Percentiles rank a stretch among this genome's conserved stretches.
Conservation (phyloP, 148 eudicot genomes). For the Cornus controversa region DNA sequence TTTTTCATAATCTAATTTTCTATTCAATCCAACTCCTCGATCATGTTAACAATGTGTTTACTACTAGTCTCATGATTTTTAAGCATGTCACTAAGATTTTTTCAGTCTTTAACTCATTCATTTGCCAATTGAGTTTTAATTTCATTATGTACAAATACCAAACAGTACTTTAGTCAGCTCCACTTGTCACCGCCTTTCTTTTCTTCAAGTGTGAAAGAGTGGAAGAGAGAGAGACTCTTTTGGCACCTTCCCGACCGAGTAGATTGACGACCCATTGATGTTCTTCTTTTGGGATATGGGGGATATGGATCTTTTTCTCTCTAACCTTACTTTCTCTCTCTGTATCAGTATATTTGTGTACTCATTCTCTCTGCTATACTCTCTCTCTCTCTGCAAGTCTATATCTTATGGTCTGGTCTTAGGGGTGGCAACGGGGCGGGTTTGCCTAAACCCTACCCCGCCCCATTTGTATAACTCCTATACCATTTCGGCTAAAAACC, state of each 20-base stretch:
- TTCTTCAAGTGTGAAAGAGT: neutral
- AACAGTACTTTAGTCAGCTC: neutral
- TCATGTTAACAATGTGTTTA: too few relatives aligned
- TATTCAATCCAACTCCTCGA: too few relatives aligned
- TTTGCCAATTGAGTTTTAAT: too few relatives aligned
- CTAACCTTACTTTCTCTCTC: neutral
- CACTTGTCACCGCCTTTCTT: constrained; percentile 9
- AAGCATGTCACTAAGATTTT: too few relatives aligned
- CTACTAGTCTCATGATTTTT: too few relatives aligned
- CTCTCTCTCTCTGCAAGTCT: neutral
- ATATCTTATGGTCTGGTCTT: neutral
- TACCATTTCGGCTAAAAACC: too few relatives aligned
- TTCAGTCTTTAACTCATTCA: too few relatives aligned
- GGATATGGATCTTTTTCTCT: neutral
- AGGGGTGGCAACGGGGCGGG: too few relatives aligned
- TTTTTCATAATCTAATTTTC: too few relatives aligned
- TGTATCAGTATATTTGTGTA: neutral
- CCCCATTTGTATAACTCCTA: too few relatives aligned
- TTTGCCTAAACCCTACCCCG: too few relatives aligned
- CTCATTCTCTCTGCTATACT: neutral
- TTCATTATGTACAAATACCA: too few relatives aligned
- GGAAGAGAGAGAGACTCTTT: neutral
- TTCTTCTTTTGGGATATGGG: constrained; percentile 10
- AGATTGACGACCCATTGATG: constrained; percentile 18
- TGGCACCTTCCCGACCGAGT: neutral